A percentile compares a stretch with the other conserved stretches of the same genome.
Conservation (phyloP, 805 yeast species). For the Teunomyces gatunensis region DNA sequence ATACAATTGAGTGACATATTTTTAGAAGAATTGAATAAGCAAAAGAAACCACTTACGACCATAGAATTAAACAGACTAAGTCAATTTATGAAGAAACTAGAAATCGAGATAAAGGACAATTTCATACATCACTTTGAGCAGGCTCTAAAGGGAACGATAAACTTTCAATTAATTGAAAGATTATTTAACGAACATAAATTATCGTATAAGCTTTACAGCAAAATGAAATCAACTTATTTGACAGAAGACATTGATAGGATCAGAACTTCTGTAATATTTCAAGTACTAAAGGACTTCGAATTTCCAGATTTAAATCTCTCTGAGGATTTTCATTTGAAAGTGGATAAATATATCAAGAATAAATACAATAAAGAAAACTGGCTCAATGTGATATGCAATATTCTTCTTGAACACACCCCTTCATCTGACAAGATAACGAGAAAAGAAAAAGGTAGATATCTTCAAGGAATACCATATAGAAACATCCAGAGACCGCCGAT, state of each 20-base stretch:
- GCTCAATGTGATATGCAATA: background rate
- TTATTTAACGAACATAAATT: no score
- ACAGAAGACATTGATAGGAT: conserved; percentile 8
- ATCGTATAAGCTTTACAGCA: conserved; percentile 8
- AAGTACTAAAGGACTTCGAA: conserved; percentile 10
- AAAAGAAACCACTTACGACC: no score
- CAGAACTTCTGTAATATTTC: conserved; percentile 12
- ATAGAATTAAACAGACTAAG: no score
- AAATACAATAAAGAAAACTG: background rate
- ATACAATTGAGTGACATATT: no score
- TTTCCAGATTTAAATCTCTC: conserved; percentile 5
- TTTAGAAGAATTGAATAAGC: no score
- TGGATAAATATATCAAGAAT: background rate
- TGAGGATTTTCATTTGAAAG: conserved; percentile 4
- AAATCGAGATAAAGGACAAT: no score
- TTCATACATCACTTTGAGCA: no score
- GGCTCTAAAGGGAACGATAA: no score
- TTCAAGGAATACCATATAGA: conserved; percentile 10
- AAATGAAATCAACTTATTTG: conserved; percentile 10
- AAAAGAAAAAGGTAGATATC: conserved; percentile 15
- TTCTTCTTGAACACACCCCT: background rate
- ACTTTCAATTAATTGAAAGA: no score
- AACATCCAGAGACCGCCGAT: conserved; percentile 11
- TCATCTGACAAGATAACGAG: conserved; percentile 7
- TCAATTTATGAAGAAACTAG: no score